These are phyloP conservation scores for Sanghuangporus weigelae DNA, from an alignment of 1,284 basidiomycete genomes.

Conservation along the genomic window DNA sequence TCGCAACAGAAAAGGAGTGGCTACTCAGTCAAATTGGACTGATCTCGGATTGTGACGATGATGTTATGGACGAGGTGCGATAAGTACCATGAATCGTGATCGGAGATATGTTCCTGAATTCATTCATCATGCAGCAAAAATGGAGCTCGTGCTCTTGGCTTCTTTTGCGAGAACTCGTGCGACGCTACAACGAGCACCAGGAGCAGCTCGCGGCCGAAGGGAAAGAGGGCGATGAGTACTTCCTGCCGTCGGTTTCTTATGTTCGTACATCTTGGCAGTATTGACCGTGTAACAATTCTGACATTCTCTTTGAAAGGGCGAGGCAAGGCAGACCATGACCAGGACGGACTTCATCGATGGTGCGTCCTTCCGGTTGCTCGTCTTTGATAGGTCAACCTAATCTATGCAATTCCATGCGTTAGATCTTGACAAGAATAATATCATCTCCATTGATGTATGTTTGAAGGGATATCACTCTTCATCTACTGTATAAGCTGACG, in stretches of 20 bases:
- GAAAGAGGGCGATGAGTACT: constrained; percentile 38
- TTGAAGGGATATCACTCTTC: constrained; percentile 5
- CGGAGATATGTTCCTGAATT: not conserved
- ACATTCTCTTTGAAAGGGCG: constrained; percentile 45
- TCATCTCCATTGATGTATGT: constrained; percentile 74
- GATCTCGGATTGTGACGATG: constrained; percentile 75
- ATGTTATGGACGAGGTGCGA: constrained; percentile 77
- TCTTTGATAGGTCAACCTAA: not conserved
- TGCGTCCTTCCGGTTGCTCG: constrained; percentile 25
- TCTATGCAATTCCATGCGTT: not conserved
- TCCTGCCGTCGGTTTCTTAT: constrained; percentile 58
- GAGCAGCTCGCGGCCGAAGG: constrained; percentile 35
- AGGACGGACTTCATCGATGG: constrained; percentile 76
- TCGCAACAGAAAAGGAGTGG: constrained; percentile 74
- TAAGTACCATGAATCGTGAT: not conserved
- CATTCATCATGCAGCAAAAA: constrained; percentile 49
- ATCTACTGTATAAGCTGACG: not conserved
- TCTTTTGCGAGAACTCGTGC: constrained; percentile 64
- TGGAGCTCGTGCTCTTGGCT: constrained; percentile 79
- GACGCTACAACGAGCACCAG: constrained; percentile 47
- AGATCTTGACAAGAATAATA: constrained; percentile 63
- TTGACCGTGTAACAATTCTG: too few relatives aligned
- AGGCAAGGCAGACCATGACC: constrained; percentile 69
- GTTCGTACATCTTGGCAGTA: constrained; percentile 30
- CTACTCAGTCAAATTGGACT: constrained; percentile 67